phyloP scores from a whole-genome alignment of 306 rosid species.

The Pterocarpus macrocarpus region DNA sequence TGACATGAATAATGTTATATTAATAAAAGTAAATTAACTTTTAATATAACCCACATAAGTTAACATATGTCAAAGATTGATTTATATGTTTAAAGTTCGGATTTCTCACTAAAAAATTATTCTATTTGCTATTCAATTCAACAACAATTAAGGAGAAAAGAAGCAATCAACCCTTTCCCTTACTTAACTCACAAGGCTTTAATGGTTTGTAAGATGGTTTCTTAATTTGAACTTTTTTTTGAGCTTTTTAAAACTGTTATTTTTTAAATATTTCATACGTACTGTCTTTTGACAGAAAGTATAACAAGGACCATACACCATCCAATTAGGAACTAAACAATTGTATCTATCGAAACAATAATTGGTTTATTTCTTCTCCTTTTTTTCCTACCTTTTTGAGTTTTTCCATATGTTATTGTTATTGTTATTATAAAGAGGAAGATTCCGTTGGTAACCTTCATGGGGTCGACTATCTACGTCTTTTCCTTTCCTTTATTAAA shows the following conservation, averaged over 20 bases:
- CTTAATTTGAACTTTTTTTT: constrained; percentile 4
- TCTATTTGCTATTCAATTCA: constrained; percentile 23
- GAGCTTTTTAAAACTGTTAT: background rate
- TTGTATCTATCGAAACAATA: constrained; percentile 39
- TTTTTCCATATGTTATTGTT: constrained; percentile 44
- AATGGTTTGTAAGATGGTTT: constrained; percentile 34
- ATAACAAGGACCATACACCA: background rate
- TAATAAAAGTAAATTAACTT: background rate
- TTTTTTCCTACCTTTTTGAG: constrained; percentile 30
- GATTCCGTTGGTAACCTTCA: constrained; percentile 59
- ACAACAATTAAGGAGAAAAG: constrained; percentile 33
- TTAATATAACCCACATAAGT: background rate
- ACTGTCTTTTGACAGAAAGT: constrained; percentile 18
- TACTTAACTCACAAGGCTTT: constrained; percentile 8
- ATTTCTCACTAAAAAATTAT: too few species aligned
- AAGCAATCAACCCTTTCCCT: constrained; percentile 15
- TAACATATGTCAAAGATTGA: background rate
- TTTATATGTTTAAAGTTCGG: background rate
- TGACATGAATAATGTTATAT: background rate
- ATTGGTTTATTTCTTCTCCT: constrained; percentile 36
- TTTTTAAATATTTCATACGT: background rate
- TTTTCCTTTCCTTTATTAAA: constrained; percentile 51
- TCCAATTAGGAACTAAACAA: background rate
- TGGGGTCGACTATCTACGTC: constrained; percentile 49
- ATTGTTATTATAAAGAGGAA: constrained; percentile 23